Percentiles rank a stretch among this genome's conserved stretches.
These are phyloP conservation scores for Dryas octopetala DNA, from an alignment of 306 rosid species.

Conservation along the genomic window DNA sequence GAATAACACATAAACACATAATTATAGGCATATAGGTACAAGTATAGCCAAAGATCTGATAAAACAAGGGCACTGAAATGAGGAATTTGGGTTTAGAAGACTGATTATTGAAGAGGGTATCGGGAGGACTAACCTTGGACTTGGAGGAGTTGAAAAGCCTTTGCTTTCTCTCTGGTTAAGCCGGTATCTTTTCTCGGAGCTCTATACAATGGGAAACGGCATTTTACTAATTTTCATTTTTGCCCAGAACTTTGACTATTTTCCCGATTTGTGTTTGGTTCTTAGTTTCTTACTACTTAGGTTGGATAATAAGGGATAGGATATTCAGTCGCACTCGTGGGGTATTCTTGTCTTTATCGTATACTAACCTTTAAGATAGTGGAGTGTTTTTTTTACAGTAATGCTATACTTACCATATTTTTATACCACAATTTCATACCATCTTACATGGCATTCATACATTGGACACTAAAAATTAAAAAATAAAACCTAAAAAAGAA, in stretches of 20 bases:
- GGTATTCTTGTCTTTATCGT: not conserved
- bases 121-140: constrained; percentile 72
- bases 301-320: no score
- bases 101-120: not conserved
- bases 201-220: not conserved
- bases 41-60: constrained; percentile 30
- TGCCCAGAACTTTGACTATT: not conserved
- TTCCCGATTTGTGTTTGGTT: no score
- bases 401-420: no score
- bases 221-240: constrained; percentile 6
- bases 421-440: no score
- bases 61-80: not conserved
- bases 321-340: not conserved
- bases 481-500: no score
- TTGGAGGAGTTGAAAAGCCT: constrained; percentile 39
- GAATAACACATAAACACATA: not conserved
- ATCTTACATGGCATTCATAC: no score
- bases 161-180: constrained; percentile 21
- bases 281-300: no score
- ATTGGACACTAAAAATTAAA: no score
- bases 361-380: no score
- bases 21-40: not conserved
- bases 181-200: constrained; percentile 15
- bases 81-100: constrained; percentile 27
- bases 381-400: no score